Evolutionary conservation across 1,284 basidiomycete species (phyloP), one percentile per base, ranked within the genome.

Genomic region (Erythrobasidium hasegawianum): DNA sequence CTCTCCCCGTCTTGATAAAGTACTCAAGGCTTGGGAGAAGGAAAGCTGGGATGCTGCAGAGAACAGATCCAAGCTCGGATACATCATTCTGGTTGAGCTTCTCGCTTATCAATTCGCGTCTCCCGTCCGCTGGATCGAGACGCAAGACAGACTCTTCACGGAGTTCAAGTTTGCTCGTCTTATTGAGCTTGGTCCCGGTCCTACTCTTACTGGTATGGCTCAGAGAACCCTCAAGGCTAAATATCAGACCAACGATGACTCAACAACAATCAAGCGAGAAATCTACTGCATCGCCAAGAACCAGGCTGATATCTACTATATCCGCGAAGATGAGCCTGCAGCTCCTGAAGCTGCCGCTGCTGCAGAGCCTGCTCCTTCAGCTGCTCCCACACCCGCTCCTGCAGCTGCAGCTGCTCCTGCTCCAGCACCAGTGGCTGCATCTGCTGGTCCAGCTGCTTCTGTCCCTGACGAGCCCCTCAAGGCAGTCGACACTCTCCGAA

Each of bases 81-180:
- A 97, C 77, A 88, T 87, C 73, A 93, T 97, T 73, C 86, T 98
- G 68, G 92, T 97, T 72, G 95, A 97, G 78, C 85, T 97, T 62
- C 83, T 98, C 50, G 92, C 95, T 14, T 97, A 97, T 77, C 95
- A 98, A 77, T 94, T 94, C 73, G 77, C 77, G 18, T 77, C 92
- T 1, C 92, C 93, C 11, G 94, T 98, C 26, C 87, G 93, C 64
- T 97, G 95, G 95, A 98, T 98, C 75, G 90, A 97, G 81, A 98
- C 95, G 0, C 95, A 97, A 77, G 95, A 98, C 75, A 84, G 90
- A 53, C 83, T 98, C 68, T 98, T 98, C 81, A 85, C 81, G 5
- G 80, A 86, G n/a, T 96, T 86, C 82, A 82, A 84, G 69, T 97
- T 97, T 74, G 94, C 97, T 80, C 86, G 95, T 27, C 83, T 97